Evolutionary conservation across 495 filamentous ascomycete species (phyloP), one percentile per base, ranked within the genome.

Genomic region (Podospora pseudoanserina): DNA sequence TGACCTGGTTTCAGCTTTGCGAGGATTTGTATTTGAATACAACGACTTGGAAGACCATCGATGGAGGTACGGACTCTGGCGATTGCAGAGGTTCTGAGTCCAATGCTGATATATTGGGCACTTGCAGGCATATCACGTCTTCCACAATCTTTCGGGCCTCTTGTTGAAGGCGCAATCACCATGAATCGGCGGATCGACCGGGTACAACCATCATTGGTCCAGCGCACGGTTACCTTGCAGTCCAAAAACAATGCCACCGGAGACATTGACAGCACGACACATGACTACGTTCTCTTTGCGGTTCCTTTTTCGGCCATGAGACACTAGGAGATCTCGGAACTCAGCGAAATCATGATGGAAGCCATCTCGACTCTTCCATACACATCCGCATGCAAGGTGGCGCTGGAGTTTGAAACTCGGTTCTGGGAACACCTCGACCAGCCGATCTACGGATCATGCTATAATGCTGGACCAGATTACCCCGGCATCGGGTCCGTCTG

Each of bases 351-450:
- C 32, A 83, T 91, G 30, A 75, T 77, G 65, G 83, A 86, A 26
- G 89, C 89, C 1, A 90, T 91, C 71, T 71, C 75, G 16, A 81
- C 82, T 15, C 70, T 91, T 67, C 84, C 82, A 26, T 91, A 90
- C 75, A 69, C 70, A 2, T 78, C 81, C 0, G 83, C 86, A 13
- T 91, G 89, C 80, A 91, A 91, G 67, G 78, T 91, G 0, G 83
- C 88, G 0, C 80, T 91, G 2, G 86, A 87, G 56, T 91, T 86
- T 75, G 73, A 79, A 65, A 84, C 85, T 0, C 83, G 89, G 5
- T 91, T 91, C 82, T 91, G 89, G 89, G 89, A 91, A 67, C 84
- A 90, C 53, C 79, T 83, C 65, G 72, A 77, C 15, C 76, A 82
- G 7, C 89, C 89, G 2, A 90, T 91, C 72, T 79, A 84, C 67